A percentile compares a stretch with the other conserved stretches of the same genome.
Evolutionary conservation across 2,329 filamentous ascomycete species (phyloP).

Genomic region (Cercospora sp.): DNA sequence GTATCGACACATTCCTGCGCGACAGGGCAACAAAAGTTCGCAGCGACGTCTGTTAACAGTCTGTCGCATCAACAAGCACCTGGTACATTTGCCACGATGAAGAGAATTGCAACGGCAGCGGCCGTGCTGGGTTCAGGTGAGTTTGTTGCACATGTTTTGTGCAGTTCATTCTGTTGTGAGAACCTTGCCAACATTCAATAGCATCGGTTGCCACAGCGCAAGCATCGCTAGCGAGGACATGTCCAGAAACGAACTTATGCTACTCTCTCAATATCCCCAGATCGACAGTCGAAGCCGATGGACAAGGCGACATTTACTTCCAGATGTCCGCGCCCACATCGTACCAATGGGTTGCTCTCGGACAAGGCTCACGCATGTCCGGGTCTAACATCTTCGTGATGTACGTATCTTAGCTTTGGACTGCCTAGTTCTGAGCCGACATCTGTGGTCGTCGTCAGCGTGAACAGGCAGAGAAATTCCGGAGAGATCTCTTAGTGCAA

Average conservation of each 20-base stretch:
- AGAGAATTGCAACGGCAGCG: background rate
- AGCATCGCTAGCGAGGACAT: conserved; percentile 23
- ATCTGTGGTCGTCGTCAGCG: background rate
- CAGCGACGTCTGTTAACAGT: background rate
- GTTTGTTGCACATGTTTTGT: background rate
- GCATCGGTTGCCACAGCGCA: conserved; percentile 22
- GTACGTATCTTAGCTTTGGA: conserved; percentile 30
- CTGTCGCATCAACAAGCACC: background rate
- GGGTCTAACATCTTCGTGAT: conserved; percentile 61
- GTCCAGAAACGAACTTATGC: conserved; percentile 40
- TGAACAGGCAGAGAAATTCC: background rate
- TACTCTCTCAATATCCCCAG: conserved; percentile 58
- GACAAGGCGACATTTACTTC: conserved; percentile 58
- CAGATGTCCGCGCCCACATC: conserved; percentile 56
- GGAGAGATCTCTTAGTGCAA: background rate
- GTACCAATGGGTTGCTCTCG: conserved; percentile 57
- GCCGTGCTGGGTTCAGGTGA: conserved; percentile 19
- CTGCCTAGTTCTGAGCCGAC: background rate
- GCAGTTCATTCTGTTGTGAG: background rate
- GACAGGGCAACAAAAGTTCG: background rate
- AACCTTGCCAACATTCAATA: background rate
- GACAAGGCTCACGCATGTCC: conserved; percentile 56
- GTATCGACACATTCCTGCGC: background rate
- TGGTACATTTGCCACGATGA: conserved; percentile 13
- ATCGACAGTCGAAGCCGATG: conserved; percentile 49